phyloP scores from a whole-genome alignment of 225 moss, liverwort and hornwort genomes.

The Antitrichia curtipendula region DNA sequence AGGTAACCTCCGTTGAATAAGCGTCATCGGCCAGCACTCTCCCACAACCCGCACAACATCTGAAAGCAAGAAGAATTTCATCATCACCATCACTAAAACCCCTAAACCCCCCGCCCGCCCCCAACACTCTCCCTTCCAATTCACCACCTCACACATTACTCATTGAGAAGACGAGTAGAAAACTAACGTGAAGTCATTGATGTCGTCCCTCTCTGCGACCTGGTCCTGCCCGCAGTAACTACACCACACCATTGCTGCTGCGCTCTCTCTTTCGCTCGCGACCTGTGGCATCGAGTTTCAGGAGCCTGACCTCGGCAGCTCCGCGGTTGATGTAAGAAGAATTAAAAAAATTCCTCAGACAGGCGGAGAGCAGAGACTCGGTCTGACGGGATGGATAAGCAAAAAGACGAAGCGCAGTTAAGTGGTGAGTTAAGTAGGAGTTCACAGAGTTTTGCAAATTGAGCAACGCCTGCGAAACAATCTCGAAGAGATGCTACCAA shows the following conservation, averaged over 20 bases:
- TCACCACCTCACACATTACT: background rate
- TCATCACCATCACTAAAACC: background rate
- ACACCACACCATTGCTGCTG: slow-evolving; percentile 83
- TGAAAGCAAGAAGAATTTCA: slow-evolving; percentile 14
- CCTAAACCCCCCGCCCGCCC: background rate
- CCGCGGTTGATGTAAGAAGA: background rate
- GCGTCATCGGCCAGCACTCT: slow-evolving; percentile 94
- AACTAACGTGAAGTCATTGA: slow-evolving; percentile 96
- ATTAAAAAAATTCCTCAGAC: background rate
- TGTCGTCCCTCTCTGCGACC: slow-evolving; percentile 83
- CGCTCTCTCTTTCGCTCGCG: background rate
- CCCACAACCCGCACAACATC: slow-evolving; percentile 98
- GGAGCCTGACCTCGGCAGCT: background rate
- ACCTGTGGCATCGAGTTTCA: background rate
- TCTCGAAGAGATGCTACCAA: background rate
- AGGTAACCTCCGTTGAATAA: slow-evolving; percentile 78
- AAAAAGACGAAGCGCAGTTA: background rate
- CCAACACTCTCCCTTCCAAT: background rate
- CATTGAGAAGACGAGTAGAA: background rate
- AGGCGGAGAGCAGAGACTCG: background rate
- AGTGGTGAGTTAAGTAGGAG: background rate
- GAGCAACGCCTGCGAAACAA: background rate
- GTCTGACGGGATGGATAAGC: background rate
- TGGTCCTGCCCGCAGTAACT: slow-evolving; percentile 87
- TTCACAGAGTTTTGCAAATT: background rate